Evolutionary conservation across 108 stramenopile species (phyloP).

Genomic region (Cyclotella kingstonii): DNA sequence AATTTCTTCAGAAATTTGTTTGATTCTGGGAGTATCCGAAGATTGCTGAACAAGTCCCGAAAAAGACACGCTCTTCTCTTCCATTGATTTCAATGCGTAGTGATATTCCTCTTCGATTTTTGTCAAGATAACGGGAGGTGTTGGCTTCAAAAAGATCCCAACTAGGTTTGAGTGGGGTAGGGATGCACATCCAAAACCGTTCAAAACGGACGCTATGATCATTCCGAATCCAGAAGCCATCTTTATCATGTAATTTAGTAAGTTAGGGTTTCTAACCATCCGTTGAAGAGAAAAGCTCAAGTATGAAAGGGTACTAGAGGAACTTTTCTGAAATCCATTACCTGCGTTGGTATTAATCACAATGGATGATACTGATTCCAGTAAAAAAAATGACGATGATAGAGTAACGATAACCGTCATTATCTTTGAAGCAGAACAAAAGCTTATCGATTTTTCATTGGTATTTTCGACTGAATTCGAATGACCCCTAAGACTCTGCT

Average conservation of each 20-base stretch:
- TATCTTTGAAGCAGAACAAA: slow-evolving; percentile 5
- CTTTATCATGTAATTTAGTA: slow-evolving; percentile 43
- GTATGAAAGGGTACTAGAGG: neutral
- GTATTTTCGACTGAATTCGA: neutral
- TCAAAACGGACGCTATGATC: slow-evolving; percentile 59
- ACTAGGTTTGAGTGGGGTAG: slow-evolving; percentile 67
- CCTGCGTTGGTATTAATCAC: slow-evolving; percentile 28
- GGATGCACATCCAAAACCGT: slow-evolving; percentile 82
- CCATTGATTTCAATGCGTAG: slow-evolving; percentile 29
- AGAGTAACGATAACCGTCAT: neutral
- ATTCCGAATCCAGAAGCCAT: slow-evolving; percentile 66
- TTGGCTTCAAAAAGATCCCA: slow-evolving; percentile 60
- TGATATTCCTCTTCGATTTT: slow-evolving; percentile 57
- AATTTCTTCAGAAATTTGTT: slow-evolving; percentile 54
- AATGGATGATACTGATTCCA: slow-evolving; percentile 41
- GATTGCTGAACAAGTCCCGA: slow-evolving; percentile 8
- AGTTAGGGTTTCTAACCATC: slow-evolving; percentile 1
- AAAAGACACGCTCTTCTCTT: slow-evolving; percentile 27
- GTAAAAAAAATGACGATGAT: slow-evolving; percentile 4
- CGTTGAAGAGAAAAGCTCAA: neutral
- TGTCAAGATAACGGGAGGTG: slow-evolving; percentile 43
- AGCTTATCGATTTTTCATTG: slow-evolving; percentile 5
- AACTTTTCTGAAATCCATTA: neutral
- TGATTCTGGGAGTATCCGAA: slow-evolving; percentile 28
- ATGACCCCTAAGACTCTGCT: neutral